Evolutionary conservation across 2,329 filamentous ascomycete species (phyloP).

Genomic region (Fusarium oligoseptatum): DNA sequence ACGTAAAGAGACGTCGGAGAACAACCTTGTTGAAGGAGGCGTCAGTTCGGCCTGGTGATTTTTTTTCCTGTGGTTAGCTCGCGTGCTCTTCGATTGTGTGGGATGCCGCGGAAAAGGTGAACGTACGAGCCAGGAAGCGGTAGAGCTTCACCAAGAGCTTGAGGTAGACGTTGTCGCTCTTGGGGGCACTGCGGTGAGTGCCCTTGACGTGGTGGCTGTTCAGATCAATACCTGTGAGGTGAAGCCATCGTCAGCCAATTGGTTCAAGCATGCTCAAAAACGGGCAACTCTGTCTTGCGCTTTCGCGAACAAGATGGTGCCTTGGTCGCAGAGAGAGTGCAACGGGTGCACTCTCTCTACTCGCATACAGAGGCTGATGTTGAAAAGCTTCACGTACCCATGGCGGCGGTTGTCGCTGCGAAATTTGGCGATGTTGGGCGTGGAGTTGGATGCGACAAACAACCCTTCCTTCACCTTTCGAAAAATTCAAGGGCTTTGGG

Average conservation of each 20-base stretch:
- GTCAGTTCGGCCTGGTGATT: slow-evolving; percentile 86
- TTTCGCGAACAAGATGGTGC: slow-evolving; percentile 48
- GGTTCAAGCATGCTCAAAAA: slow-evolving; percentile 73
- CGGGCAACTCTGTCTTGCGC: slow-evolving; percentile 47
- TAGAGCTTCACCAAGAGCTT: slow-evolving; percentile 98
- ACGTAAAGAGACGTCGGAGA: slow-evolving; percentile 97
- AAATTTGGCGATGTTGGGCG: slow-evolving; percentile 57
- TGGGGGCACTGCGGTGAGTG: slow-evolving; percentile 92
- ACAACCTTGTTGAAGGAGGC: slow-evolving; percentile 99
- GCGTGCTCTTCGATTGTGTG: slow-evolving; percentile 4
- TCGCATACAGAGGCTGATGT: slow-evolving; percentile 63
- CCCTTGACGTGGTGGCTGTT: slow-evolving; percentile 76
- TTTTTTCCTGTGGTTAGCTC: slow-evolving; percentile 19
- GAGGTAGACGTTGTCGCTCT: slow-evolving; percentile 98
- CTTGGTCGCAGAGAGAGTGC: slow-evolving; percentile 45
- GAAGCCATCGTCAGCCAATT: slow-evolving; percentile 72
- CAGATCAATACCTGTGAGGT: slow-evolving; percentile 76
- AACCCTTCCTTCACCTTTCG: slow-evolving; percentile 41
- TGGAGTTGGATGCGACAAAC: slow-evolving; percentile 46
- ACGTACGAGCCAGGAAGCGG: slow-evolving; percentile 95
- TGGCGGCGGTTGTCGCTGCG: slow-evolving; percentile 63
- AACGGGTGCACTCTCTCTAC: slow-evolving; percentile 54
- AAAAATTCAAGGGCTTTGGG: slow-evolving; percentile 49
- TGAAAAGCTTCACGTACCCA: slow-evolving; percentile 69
- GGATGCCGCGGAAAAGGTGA: slow-evolving; percentile 43